Percentiles rank a stretch among this genome's conserved stretches.
phyloP scores from a whole-genome alignment of 1,284 basidiomycete genomes.

The Moesziomyces sp. region DNA sequence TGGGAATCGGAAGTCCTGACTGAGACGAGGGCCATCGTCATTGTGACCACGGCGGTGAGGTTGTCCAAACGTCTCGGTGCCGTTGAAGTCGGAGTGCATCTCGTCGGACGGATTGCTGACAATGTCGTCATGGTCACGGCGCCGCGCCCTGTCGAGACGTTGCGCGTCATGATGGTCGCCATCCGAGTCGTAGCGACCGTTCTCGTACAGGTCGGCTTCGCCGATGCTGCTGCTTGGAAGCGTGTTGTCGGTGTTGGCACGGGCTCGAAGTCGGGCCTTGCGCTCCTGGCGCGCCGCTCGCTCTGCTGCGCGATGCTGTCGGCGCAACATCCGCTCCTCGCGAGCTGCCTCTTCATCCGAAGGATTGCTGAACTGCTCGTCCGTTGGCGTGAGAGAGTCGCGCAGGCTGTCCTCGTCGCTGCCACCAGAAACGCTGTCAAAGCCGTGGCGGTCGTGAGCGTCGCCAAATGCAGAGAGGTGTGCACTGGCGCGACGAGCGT shows the following conservation, averaged over 20 bases:
- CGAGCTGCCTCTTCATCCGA: slow-evolving; percentile 60
- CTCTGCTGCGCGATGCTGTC: slow-evolving; percentile 38
- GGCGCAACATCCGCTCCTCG: slow-evolving; percentile 37
- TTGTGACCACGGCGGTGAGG: slow-evolving; percentile 5
- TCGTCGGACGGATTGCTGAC: slow-evolving; percentile 59
- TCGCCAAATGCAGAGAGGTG: slow-evolving; percentile 33
- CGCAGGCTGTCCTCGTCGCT: slow-evolving; percentile 27
- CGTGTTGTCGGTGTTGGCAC: slow-evolving; percentile 49
- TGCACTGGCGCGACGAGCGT: slow-evolving; percentile 14
- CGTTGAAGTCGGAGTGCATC: slow-evolving; percentile 34
- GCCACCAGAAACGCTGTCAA: slow-evolving; percentile 8
- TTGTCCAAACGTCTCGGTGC: slow-evolving; percentile 40
- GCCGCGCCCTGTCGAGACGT: slow-evolving; percentile 1
- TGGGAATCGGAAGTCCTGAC: slow-evolving; percentile 54
- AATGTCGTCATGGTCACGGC: slow-evolving; percentile 24
- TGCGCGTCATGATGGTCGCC: neutral
- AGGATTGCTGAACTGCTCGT: slow-evolving; percentile 60
- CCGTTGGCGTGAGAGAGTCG: slow-evolving; percentile 43
- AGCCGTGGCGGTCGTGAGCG: slow-evolving; percentile 4
- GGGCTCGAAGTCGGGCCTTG: slow-evolving; percentile 24
- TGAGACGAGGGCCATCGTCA: slow-evolving; percentile 18
- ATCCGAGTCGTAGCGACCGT: slow-evolving; percentile 5
- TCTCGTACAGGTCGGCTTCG: slow-evolving; percentile 26
- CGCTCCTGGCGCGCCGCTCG: slow-evolving; percentile 24
- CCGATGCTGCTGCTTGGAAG: slow-evolving; percentile 55